phyloP scores from a whole-genome alignment of 2,329 filamentous ascomycete species.

The Aspergillus oerlinghausenensis region DNA sequence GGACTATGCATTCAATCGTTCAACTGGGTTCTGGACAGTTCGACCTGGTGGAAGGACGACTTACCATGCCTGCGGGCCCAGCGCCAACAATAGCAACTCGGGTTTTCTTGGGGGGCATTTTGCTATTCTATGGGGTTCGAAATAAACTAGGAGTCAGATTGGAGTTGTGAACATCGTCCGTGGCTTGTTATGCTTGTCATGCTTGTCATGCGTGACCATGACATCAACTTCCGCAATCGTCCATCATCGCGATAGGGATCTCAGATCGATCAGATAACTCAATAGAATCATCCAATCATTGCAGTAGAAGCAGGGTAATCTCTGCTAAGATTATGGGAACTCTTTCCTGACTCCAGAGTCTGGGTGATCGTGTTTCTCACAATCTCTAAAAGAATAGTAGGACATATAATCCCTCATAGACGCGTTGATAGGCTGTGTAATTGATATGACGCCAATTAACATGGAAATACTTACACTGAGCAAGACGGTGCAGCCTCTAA shows the following conservation, averaged over 20 bases:
- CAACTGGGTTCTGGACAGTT: background rate
- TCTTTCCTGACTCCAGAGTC: no score
- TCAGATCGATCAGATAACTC: background rate
- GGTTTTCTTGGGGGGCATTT: constrained; percentile 28
- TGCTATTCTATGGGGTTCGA: background rate
- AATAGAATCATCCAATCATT: background rate
- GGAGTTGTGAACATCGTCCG: no score
- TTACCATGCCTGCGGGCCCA: constrained; percentile 59
- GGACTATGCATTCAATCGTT: constrained; percentile 38
- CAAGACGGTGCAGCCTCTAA: no score
- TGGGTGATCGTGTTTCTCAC: background rate
- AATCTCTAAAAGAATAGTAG: background rate
- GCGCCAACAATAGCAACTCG: constrained; percentile 58
- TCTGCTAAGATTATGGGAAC: background rate
- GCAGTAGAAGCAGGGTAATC: background rate
- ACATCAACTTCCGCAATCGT: background rate
- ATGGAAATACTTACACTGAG: no score
- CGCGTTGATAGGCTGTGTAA: no score
- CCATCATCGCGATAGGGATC: background rate
- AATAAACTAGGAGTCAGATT: background rate
- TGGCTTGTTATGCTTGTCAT: background rate
- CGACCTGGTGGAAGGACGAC: background rate
- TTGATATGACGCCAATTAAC: background rate
- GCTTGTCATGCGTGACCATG: background rate
- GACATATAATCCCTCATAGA: no score